These are phyloP conservation scores for Fusarium sp. DNA, from an alignment of 2,329 filamentous ascomycete genomes.

Conservation along the genomic window DNA sequence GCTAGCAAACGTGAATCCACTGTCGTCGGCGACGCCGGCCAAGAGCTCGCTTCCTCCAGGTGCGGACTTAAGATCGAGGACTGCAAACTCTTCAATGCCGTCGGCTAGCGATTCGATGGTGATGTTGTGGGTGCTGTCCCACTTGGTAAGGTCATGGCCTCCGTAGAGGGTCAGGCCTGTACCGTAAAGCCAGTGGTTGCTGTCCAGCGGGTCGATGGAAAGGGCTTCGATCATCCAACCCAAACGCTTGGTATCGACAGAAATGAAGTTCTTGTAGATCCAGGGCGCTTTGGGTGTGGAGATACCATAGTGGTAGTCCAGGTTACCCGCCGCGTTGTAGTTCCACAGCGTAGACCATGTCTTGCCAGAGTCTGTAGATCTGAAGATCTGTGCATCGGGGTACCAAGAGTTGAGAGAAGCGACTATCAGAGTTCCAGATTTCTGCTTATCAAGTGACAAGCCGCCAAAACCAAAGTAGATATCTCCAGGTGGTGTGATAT, in stretches of 20 bases:
- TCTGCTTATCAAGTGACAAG: constrained; percentile 65
- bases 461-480: constrained; percentile 69
- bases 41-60: constrained; percentile 66
- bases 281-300: constrained; percentile 65
- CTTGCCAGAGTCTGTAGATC: constrained; percentile 66
- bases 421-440: constrained; percentile 68
- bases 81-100: constrained; percentile 68
- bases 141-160: constrained; percentile 67
- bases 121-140: constrained; percentile 65
- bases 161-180: constrained; percentile 69
- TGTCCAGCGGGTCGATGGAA: constrained; percentile 70
- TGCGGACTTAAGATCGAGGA: constrained; percentile 63
- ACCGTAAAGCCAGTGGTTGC: constrained; percentile 72
- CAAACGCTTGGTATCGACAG: constrained; percentile 62
- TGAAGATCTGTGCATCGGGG: constrained; percentile 69
- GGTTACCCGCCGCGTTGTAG: constrained; percentile 61
- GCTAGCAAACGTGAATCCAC: constrained; percentile 63
- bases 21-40: constrained; percentile 65
- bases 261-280: constrained; percentile 64
- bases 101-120: constrained; percentile 65
- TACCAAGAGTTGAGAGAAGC: constrained; percentile 71
- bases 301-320: constrained; percentile 62
- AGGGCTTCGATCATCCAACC: constrained; percentile 74
- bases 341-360: constrained; percentile 69
- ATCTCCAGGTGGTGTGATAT: constrained; percentile 68